Base-by-base conservation (phyloP, 1,284 basidiomycete species). In the Ustilago esculenta region DNA sequence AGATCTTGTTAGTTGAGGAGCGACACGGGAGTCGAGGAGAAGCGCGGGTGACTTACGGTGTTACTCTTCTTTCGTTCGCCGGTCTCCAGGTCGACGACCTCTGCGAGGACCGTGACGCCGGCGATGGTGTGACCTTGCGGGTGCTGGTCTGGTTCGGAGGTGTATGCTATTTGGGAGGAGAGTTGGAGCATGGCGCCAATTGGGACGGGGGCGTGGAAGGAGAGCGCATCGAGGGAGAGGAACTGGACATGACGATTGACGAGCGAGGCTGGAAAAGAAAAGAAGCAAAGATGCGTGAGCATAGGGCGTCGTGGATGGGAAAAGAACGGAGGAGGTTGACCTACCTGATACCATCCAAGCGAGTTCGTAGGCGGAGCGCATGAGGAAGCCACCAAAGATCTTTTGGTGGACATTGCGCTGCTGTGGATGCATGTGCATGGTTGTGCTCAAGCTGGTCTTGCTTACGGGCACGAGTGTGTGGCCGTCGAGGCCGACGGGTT, bases 361-460 rank as follows among this genome's bases (percentile, higher is more conserved):
- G 1, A 80, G 68, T 63, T 83, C 82, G 73, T 82, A 83, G 1
- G 82, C 79, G 17, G 68, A 61, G 9, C 59, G 54, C 73, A 79
- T 79, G n/a, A 79, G 56, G 53, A 69, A 63, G 17, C 71, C 72
- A 20, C 73, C 75, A 71, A 77, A 81, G 45, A 75, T 61, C 33
- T 59, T 72, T 27, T 66, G 69, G 37, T 75, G 75, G 2, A 77
- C 73, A 35, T 77, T 77, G 27, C 72, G 52, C 41, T 67, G 63
- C 39, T 77, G 73, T 1, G 82, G 81, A 34, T 83, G 81, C 72
- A 81, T 79, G 33, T 80, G 68, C 58, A 65, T 60, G 12, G 70
- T 65, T 25, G 75, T 74, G 32, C 53, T 72, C 33, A 81, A 41
- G 23, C 57, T 59, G 2, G 81, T 73, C 18, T 56, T 55, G 11